A percentile compares a stretch with the other conserved stretches of the same genome.
These are phyloP conservation scores for Penicillium sp. DNA, from an alignment of 2,329 filamentous ascomycete species.

Conservation along the genomic window DNA sequence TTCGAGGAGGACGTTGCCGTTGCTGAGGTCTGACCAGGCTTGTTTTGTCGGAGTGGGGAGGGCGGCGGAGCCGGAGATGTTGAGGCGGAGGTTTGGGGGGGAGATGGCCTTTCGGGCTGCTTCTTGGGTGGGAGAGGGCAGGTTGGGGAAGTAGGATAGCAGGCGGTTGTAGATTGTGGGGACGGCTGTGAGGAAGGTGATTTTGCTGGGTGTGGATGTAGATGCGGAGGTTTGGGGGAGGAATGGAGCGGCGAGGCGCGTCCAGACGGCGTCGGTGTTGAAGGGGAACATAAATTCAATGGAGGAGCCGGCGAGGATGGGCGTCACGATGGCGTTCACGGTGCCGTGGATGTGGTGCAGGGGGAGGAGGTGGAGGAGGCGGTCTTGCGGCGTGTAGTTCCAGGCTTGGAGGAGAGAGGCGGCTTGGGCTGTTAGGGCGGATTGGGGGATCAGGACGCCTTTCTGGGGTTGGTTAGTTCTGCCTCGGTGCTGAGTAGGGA, in stretches of 20 bases:
- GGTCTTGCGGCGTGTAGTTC: slow-evolving; percentile 69
- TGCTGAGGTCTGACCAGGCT: slow-evolving; percentile 70
- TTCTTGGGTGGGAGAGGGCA: slow-evolving; percentile 54
- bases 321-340: slow-evolving; percentile 81
- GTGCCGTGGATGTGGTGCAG: slow-evolving; percentile 96
- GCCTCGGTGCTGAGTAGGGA: not conserved
- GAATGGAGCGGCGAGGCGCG: slow-evolving; percentile 73
- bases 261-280: slow-evolving; percentile 77
- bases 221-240: slow-evolving; percentile 38
- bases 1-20: slow-evolving; percentile 81
- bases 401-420: slow-evolving; percentile 73
- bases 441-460: slow-evolving; percentile 75
- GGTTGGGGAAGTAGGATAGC: slow-evolving; percentile 56
- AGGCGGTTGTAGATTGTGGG: slow-evolving; percentile 91
- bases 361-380: slow-evolving; percentile 80
- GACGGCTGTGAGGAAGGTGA: slow-evolving; percentile 92
- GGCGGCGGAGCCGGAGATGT: slow-evolving; percentile 89
- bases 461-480: slow-evolving; percentile 48
- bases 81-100: slow-evolving; percentile 69
- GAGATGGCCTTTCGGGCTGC: slow-evolving; percentile 63
- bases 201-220: too few species aligned
- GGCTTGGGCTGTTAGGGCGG: slow-evolving; percentile 73
- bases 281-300: slow-evolving; percentile 95
- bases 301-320: slow-evolving; percentile 73
- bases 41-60: slow-evolving; percentile 80